Evolutionary conservation across 345 rosid genomes (phyloP).

Genomic region (Lumnitzera racemosa): DNA sequence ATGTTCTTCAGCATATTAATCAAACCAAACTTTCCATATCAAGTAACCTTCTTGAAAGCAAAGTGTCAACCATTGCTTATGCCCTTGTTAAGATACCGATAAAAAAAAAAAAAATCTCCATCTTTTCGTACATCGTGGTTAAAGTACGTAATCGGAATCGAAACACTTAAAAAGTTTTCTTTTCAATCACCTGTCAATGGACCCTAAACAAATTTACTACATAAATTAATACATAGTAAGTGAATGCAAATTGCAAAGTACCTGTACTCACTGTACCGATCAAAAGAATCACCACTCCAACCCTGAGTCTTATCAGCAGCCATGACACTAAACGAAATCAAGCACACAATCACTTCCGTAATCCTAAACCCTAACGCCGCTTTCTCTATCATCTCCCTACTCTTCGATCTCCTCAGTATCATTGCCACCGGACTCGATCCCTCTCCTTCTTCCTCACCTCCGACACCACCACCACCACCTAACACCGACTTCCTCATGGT

Average conservation of each 20-base stretch:
- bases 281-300: conserved; percentile 96
- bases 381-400: conserved; percentile 25
- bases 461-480: conserved; percentile 14
- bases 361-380: conserved; percentile 63
- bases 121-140: too few relatives aligned
- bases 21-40: neutral
- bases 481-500: neutral
- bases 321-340: conserved; percentile 94
- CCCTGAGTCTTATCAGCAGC: conserved; percentile 95
- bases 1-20: neutral
- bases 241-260: conserved; percentile 3
- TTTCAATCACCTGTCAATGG: too few relatives aligned
- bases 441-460: conserved; percentile 17
- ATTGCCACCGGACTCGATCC: conserved; percentile 11
- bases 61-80: too few relatives aligned
- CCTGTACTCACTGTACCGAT: conserved; percentile 94
- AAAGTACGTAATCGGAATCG: too few relatives aligned
- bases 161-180: too few relatives aligned
- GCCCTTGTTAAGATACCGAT: too few relatives aligned
- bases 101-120: too few relatives aligned
- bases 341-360: conserved; percentile 52
- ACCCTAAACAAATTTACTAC: too few relatives aligned
- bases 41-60: too few relatives aligned
- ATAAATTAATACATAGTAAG: too few relatives aligned
- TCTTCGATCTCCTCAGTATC: conserved; percentile 28